Evolutionary conservation across 768 basidiomycete species (phyloP).

Genomic region (Lactifluus rugatus): DNA sequence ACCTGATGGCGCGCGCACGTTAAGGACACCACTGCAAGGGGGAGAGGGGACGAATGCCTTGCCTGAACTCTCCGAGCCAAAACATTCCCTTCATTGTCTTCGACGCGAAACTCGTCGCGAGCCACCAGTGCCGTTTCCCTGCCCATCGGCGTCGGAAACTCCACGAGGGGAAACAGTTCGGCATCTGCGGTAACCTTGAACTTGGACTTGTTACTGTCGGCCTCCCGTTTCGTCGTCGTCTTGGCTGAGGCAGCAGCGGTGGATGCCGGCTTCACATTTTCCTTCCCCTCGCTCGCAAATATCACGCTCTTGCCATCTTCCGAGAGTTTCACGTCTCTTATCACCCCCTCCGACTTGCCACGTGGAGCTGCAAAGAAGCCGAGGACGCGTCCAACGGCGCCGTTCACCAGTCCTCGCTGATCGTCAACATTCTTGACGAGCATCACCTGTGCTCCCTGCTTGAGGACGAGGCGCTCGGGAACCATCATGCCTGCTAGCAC

Average conservation of each 20-base stretch:
- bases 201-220: too few relatives aligned
- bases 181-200: slow-evolving; percentile 27
- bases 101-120: slow-evolving; percentile 44
- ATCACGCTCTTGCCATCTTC: slow-evolving; percentile 27
- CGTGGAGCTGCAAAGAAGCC: slow-evolving; percentile 35
- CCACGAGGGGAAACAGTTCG: slow-evolving; percentile 38
- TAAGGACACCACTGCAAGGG: neutral
- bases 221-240: slow-evolving; percentile 22
- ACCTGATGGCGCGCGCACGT: slow-evolving; percentile 31
- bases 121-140: slow-evolving; percentile 40
- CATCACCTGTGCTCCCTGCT: slow-evolving; percentile 57
- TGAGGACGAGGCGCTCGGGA: slow-evolving; percentile 43
- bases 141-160: slow-evolving; percentile 35
- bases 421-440: slow-evolving; percentile 60
- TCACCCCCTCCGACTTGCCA: slow-evolving; percentile 27
- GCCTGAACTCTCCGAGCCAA: slow-evolving; percentile 41
- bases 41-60: neutral
- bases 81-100: slow-evolving; percentile 41
- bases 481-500: slow-evolving; percentile 56
- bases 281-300: slow-evolving; percentile 25
- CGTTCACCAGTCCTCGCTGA: slow-evolving; percentile 48
- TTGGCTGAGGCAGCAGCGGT: neutral
- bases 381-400: slow-evolving; percentile 51
- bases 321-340: slow-evolving; percentile 29
- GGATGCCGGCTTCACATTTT: slow-evolving; percentile 23